Evolutionary conservation across 306 rosid genomes (phyloP).

Genomic region (Medicago ruthenica): DNA sequence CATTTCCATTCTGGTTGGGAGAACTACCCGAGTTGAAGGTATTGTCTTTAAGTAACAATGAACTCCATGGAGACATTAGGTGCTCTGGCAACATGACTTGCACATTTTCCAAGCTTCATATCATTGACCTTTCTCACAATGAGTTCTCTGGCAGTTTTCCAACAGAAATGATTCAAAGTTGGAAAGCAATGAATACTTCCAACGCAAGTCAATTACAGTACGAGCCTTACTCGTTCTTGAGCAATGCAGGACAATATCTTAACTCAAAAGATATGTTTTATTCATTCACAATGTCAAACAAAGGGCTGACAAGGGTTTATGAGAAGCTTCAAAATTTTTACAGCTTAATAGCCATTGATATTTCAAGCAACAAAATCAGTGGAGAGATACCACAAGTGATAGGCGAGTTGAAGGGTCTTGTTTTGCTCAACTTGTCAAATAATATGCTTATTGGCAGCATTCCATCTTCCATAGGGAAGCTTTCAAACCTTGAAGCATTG

Average conservation of each 20-base stretch:
- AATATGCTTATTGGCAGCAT: constrained; percentile 38
- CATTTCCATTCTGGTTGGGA: constrained; percentile 59
- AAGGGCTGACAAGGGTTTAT: constrained; percentile 29
- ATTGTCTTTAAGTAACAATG: constrained; percentile 5
- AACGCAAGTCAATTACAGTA: constrained; percentile 14
- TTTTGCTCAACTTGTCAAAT: constrained; percentile 40
- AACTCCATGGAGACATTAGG: constrained; percentile 28
- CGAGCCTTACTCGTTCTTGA: not conserved
- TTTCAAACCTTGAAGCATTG: constrained; percentile 40
- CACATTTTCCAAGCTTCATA: constrained; percentile 39
- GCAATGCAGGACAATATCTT: too few relatives aligned
- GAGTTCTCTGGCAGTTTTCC: constrained; percentile 26
- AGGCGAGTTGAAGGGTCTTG: constrained; percentile 28
- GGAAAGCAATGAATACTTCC: constrained; percentile 29
- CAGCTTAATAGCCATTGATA: constrained; percentile 33
- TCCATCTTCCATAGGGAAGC: constrained; percentile 42
- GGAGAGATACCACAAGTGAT: constrained; percentile 37
- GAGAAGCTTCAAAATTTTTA: not conserved
- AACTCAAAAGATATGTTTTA: not conserved
- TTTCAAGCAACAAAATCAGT: constrained; percentile 42
- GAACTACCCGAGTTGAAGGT: constrained; percentile 41
- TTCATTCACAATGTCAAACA: constrained; percentile 17
- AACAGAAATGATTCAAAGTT: not conserved
- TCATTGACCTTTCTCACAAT: constrained; percentile 46
- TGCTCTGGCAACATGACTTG: not conserved